A percentile compares a stretch with the other conserved stretches of the same genome.
Conservation (phyloP, 768 basidiomycete genomes). For the Lactifluus volemus region DNA sequence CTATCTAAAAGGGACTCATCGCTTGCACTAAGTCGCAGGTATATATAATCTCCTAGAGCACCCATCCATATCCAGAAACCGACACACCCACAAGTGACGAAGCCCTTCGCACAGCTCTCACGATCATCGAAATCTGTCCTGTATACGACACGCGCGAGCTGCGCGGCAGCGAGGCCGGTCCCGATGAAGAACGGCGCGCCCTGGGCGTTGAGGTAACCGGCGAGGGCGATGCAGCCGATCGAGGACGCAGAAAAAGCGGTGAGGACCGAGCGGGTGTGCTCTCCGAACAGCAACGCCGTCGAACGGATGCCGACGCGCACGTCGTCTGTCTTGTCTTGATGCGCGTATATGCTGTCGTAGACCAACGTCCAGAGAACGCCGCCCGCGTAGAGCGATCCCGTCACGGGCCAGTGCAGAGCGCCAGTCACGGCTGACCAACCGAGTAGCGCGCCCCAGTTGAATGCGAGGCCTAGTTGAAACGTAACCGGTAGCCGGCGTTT, state of each 20-base stretch:
- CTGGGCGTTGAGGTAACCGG: slow-evolving; percentile 74
- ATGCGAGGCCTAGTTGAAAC: slow-evolving; percentile 64
- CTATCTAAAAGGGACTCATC: not conserved
- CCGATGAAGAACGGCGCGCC: slow-evolving; percentile 75
- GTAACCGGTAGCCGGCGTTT: not conserved
- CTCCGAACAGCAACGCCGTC: slow-evolving; percentile 86
- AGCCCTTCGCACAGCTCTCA: slow-evolving; percentile 83
- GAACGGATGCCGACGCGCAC: slow-evolving; percentile 82
- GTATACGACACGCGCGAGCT: slow-evolving; percentile 69
- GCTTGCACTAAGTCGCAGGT: slow-evolving; percentile 14
- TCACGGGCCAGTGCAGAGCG: slow-evolving; percentile 69
- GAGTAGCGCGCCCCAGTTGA: slow-evolving; percentile 94
- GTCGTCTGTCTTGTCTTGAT: slow-evolving; percentile 97
- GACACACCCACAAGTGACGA: slow-evolving; percentile 79
- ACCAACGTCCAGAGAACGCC: slow-evolving; percentile 91
- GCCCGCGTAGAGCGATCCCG: slow-evolving; percentile 82
- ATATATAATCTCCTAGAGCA: slow-evolving; percentile 56
- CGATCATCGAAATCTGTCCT: slow-evolving; percentile 69
- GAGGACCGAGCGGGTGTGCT: slow-evolving; percentile 67
- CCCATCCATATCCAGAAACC: slow-evolving; percentile 88
- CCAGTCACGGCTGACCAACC: slow-evolving; percentile 95
- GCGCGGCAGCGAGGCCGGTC: slow-evolving; percentile 58
- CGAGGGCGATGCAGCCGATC: slow-evolving; percentile 63
- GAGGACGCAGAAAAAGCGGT: slow-evolving; percentile 63
- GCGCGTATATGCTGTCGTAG: slow-evolving; percentile 97